These are phyloP conservation scores for Linanthus parryae DNA, from an alignment of 148 eudicot genomes.

Conservation along the genomic window DNA sequence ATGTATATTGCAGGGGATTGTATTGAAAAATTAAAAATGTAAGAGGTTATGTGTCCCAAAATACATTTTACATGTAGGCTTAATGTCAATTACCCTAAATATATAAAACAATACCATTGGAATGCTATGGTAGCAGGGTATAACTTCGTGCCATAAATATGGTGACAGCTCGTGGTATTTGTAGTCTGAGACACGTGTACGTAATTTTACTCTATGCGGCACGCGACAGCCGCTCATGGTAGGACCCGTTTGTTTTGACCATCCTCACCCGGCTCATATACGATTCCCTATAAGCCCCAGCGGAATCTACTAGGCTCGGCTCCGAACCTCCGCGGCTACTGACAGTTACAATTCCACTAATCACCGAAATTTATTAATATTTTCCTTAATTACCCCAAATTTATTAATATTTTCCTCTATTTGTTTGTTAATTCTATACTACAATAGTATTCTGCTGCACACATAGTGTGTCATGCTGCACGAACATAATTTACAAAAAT, in stretches of 20 bases:
- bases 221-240: conserved; percentile 47
- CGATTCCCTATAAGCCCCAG: no score
- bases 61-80: no score
- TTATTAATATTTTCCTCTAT: not conserved
- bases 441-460: not conserved
- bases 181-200: conserved; percentile 37
- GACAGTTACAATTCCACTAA: not conserved
- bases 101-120: no score
- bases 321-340: conserved; percentile 32
- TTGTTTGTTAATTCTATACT: not conserved
- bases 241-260: not conserved
- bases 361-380: not conserved
- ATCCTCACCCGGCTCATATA: no score
- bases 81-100: no score
- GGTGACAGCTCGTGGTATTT: conserved; percentile 18
- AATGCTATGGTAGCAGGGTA: not conserved
- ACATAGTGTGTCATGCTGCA: not conserved
- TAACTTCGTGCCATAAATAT: not conserved
- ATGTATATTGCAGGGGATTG: not conserved
- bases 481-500: not conserved
- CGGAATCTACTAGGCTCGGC: conserved; percentile 42
- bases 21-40: no score
- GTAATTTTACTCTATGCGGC: conserved; percentile 32
- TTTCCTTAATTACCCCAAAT: not conserved
- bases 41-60: no score